phyloP scores from a whole-genome alignment of 768 basidiomycete genomes.

The Tylopilus cervinicoccineus region DNA sequence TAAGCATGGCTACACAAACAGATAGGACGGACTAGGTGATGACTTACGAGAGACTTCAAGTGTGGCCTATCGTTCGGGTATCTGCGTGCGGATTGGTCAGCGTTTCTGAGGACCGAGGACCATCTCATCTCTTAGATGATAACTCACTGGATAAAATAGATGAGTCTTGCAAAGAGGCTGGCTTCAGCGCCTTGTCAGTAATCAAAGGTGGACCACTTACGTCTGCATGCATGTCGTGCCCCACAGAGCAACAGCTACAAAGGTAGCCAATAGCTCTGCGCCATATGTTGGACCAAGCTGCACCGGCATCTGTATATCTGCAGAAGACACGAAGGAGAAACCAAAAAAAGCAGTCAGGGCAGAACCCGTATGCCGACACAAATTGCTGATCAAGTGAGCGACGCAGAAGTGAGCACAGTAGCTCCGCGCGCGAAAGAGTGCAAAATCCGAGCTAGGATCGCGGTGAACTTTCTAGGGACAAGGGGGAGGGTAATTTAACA shows the following conservation, averaged over 20 bases:
- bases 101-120: too few species aligned
- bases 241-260: conserved; percentile 9
- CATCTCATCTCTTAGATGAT: too few species aligned
- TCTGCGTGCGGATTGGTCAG: not conserved
- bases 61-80: not conserved
- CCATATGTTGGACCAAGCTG: not conserved
- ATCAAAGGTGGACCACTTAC: not conserved
- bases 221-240: conserved; percentile 12
- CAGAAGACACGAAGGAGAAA: not conserved
- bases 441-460: not conserved
- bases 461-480: not conserved
- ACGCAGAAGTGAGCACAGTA: not conserved
- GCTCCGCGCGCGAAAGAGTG: not conserved
- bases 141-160: conserved; percentile 6
- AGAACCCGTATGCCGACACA: not conserved
- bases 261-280: conserved; percentile 9
- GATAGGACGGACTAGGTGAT: not conserved
- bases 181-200: not conserved
- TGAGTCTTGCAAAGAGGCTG: not conserved
- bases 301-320: not conserved
- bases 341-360: not conserved
- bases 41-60: not conserved
- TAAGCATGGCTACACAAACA: not conserved
- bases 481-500: not conserved
- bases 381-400: not conserved